A percentile compares a stretch with the other conserved stretches of the same genome.
phyloP scores from a whole-genome alignment of 2,329 filamentous ascomycete genomes.

The Ceratocystis cubensis region DNA sequence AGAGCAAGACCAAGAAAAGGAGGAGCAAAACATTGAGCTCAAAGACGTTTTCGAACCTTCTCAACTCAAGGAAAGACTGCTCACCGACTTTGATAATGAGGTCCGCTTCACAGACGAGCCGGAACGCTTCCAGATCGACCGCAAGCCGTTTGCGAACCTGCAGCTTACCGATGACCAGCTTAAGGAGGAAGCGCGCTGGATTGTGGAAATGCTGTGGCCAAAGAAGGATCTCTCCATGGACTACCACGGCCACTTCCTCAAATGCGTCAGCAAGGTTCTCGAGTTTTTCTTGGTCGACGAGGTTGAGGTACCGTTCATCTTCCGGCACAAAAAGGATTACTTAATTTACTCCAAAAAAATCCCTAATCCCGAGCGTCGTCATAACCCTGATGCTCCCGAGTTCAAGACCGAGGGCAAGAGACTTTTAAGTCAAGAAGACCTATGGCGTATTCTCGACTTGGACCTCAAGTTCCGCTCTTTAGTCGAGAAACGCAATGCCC shows the following conservation, averaged over 20 bases:
- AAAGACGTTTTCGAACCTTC: slow-evolving; percentile 98
- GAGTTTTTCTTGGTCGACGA: slow-evolving; percentile 93
- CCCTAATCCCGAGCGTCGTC: slow-evolving; percentile 44
- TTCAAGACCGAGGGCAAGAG: slow-evolving; percentile 71
- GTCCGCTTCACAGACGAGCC: slow-evolving; percentile 84
- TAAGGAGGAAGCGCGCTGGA: slow-evolving; percentile 83
- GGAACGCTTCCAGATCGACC: slow-evolving; percentile 84
- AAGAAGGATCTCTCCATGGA: slow-evolving; percentile 66
- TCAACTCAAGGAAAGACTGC: slow-evolving; percentile 81
- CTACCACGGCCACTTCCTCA: slow-evolving; percentile 69
- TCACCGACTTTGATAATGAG: slow-evolving; percentile 88
- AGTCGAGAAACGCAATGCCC: slow-evolving; percentile 76
- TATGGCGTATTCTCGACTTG: slow-evolving; percentile 90
- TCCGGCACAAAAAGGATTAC: slow-evolving; percentile 96
- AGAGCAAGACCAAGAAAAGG: slow-evolving; percentile 63
- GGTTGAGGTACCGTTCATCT: slow-evolving; percentile 93
- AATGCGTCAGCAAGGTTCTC: slow-evolving; percentile 79
- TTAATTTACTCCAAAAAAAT: slow-evolving; percentile 76
- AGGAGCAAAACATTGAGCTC: slow-evolving; percentile 76
- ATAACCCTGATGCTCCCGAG: slow-evolving; percentile 58
- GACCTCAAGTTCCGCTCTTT: slow-evolving; percentile 92
- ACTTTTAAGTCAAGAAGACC: slow-evolving; percentile 77
- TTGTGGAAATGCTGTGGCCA: slow-evolving; percentile 76
- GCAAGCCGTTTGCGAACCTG: slow-evolving; percentile 74
- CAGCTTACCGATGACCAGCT: slow-evolving; percentile 73